These are phyloP conservation scores for Trichoderma reesei DNA, from an alignment of 495 filamentous ascomycete species.

Conservation along the genomic window DNA sequence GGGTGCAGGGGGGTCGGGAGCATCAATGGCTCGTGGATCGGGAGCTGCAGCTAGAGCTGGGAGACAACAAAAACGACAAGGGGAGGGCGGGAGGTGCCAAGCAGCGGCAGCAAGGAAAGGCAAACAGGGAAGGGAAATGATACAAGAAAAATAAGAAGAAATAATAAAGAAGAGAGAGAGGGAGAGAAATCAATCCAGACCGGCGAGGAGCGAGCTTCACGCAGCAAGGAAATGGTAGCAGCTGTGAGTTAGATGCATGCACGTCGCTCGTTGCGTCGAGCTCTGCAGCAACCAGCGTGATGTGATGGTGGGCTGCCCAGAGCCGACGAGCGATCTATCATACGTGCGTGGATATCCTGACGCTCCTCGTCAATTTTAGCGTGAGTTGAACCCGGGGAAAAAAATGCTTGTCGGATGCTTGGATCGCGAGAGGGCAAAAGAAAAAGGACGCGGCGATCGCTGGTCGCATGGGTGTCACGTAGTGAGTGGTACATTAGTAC, in stretches of 20 bases:
- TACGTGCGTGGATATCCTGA: background rate
- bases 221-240: background rate
- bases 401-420: background rate
- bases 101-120: background rate
- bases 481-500: no score
- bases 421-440: no score
- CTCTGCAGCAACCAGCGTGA: background rate
- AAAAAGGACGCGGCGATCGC: background rate
- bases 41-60: background rate
- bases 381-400: slow-evolving; percentile 1
- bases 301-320: background rate
- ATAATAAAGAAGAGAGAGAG: background rate
- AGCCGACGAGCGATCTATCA: background rate
- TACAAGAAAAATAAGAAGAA: background rate
- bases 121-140: background rate
- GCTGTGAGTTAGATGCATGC: background rate
- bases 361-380: background rate
- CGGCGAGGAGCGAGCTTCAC: background rate
- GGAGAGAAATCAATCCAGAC: background rate
- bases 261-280: background rate
- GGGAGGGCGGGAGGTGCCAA: no score
- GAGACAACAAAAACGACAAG: background rate
- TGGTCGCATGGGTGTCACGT: background rate
- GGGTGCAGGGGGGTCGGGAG: background rate
- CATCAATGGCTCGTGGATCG: background rate